Evolutionary conservation across 2,329 filamentous ascomycete species (phyloP).

Genomic region (Colletotrichum higginsianum): DNA sequence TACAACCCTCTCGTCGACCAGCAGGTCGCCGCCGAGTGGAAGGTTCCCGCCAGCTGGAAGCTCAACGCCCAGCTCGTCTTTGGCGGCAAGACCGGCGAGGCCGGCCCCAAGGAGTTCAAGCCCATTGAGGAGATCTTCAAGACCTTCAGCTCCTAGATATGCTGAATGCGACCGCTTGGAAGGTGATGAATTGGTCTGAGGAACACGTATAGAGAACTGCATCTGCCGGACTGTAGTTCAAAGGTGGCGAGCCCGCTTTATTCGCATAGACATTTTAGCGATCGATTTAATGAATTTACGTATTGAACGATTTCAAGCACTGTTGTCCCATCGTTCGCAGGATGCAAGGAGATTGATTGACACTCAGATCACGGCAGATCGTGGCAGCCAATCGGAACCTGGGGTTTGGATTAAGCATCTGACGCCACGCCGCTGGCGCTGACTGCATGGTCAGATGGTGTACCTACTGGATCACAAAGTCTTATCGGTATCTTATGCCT

Average conservation of each 20-base stretch:
- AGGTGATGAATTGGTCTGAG: neutral
- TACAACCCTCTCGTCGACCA: slow-evolving; percentile 90
- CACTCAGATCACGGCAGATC: neutral
- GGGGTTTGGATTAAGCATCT: slow-evolving; percentile 28
- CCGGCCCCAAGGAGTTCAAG: slow-evolving; percentile 75
- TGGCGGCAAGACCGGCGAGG: slow-evolving; percentile 71
- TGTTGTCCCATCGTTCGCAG: neutral
- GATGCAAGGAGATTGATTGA: neutral
- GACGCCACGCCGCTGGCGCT: neutral
- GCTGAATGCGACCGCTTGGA: neutral
- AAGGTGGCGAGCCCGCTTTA: neutral
- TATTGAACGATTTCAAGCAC: slow-evolving; percentile 27
- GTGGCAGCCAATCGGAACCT: neutral
- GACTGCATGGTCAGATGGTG: neutral
- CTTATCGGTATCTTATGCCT: neutral
- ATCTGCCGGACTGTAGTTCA: slow-evolving; percentile 34
- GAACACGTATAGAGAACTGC: slow-evolving; percentile 11
- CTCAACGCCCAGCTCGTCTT: slow-evolving; percentile 90
- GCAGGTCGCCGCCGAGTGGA: slow-evolving; percentile 78
- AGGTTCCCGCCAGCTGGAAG: slow-evolving; percentile 79
- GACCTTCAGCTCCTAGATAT: slow-evolving; percentile 68
- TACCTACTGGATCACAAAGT: neutral
- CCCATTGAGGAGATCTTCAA: slow-evolving; percentile 78
- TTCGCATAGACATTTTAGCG: slow-evolving; percentile 17
- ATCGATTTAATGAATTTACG: slow-evolving; percentile 37